Conservation (phyloP, 192 early-diverging fungal species). For the Entomortierella parvispora region DNA sequence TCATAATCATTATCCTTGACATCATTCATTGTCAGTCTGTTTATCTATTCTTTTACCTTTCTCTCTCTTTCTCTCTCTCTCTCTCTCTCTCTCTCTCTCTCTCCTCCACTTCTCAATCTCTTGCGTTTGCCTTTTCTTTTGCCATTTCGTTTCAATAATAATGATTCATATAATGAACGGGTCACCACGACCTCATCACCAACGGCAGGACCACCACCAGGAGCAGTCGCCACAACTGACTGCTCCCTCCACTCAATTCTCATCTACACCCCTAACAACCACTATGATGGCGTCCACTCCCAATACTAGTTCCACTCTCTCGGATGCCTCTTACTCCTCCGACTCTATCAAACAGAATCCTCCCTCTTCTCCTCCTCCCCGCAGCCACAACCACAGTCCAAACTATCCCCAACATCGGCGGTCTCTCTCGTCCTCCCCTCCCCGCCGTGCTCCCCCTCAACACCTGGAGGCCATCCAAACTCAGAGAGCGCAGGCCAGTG, state of each 20-base stretch:
- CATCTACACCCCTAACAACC: too few species aligned
- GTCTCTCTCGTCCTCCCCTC: neutral
- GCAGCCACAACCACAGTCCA: neutral
- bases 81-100: constrained; percentile 4
- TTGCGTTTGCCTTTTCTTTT: neutral
- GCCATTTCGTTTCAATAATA: neutral
- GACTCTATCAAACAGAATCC: neutral
- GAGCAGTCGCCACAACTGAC: too few species aligned
- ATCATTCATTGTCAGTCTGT: neutral
- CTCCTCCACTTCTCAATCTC: neutral
- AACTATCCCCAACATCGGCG: neutral
- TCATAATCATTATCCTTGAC: neutral
- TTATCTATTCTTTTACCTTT: neutral
- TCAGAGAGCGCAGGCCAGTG: constrained; percentile 22
- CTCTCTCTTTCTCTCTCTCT: neutral
- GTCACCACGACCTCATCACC: too few species aligned
- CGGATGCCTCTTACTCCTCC: neutral
- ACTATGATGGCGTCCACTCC: too few species aligned
- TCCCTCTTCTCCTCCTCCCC: neutral
- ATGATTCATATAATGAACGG: too few species aligned
- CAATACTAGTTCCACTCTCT: neutral
- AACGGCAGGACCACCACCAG: too few species aligned
- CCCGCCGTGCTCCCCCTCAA: constrained; percentile 7
- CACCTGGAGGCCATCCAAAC: constrained; percentile 27
- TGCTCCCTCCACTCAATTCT: too few species aligned